phyloP scores from a whole-genome alignment of 2,329 filamentous ascomycete genomes.

The Bipolaris victoriae region DNA sequence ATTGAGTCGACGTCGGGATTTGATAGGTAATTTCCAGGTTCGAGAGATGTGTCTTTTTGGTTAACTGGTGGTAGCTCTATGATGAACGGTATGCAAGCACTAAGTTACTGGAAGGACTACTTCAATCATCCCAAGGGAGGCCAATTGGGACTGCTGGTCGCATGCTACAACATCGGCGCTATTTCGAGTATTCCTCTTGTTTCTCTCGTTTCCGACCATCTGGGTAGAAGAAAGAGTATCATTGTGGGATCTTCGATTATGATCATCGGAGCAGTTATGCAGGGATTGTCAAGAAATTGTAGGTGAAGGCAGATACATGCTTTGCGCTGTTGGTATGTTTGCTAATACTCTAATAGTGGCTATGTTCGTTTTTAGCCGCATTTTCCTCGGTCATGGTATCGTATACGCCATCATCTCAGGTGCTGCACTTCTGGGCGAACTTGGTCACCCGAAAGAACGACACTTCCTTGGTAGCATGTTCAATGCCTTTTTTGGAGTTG shows the following conservation, averaged over 20 bases:
- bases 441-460: slow-evolving; percentile 72
- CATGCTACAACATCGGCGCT: slow-evolving; percentile 66
- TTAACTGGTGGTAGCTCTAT: slow-evolving; percentile 34
- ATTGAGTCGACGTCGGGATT: slow-evolving; percentile 68
- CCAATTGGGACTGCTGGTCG: slow-evolving; percentile 62
- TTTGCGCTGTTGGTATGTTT: too few relatives aligned
- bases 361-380: slow-evolving; percentile 65
- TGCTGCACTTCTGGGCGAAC: slow-evolving; percentile 68
- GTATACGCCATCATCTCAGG: slow-evolving; percentile 68
- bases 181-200: slow-evolving; percentile 65
- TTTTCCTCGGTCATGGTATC: slow-evolving; percentile 71
- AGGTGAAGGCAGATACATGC: slow-evolving; percentile 5
- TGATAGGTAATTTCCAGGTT: slow-evolving; percentile 50
- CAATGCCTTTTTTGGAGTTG: slow-evolving; percentile 71
- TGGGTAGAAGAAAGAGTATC: slow-evolving; percentile 65
- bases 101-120: slow-evolving; percentile 52
- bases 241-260: slow-evolving; percentile 62
- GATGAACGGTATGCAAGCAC: slow-evolving; percentile 47
- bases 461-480: slow-evolving; percentile 70
- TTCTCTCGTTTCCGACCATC: slow-evolving; percentile 60
- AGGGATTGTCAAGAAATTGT: slow-evolving; percentile 58
- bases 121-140: slow-evolving; percentile 56
- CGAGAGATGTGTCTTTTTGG: too few relatives aligned
- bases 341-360: slow-evolving; percentile 25
- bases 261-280: slow-evolving; percentile 62